A percentile compares a stretch with the other conserved stretches of the same genome.
Conservation (phyloP, 1,139 yeast genomes). For the Geotrichum histeridarum region DNA sequence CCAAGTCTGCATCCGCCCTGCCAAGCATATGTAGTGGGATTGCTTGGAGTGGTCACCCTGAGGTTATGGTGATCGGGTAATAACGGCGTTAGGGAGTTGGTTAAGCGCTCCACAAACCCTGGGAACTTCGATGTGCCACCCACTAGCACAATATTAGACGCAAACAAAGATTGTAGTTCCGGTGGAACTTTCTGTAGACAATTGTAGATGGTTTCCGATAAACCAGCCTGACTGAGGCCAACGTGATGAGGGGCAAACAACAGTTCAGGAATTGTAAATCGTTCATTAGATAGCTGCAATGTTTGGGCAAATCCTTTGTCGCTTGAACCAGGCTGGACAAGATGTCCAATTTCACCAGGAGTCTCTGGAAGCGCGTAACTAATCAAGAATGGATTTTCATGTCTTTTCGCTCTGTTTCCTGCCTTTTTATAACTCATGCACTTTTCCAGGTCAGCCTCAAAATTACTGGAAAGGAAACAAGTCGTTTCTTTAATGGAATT, state of each 20-base stretch:
- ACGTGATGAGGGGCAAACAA: constrained; percentile 83
- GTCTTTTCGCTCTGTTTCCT: background rate
- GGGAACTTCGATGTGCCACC: constrained; percentile 80
- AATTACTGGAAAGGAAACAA: constrained; percentile 68
- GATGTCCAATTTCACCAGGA: constrained; percentile 20
- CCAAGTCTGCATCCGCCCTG: constrained; percentile 53
- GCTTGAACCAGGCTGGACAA: constrained; percentile 23
- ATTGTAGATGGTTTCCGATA: constrained; percentile 68
- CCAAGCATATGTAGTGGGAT: constrained; percentile 51
- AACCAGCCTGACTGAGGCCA: constrained; percentile 67
- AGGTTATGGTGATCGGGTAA: constrained; percentile 40
- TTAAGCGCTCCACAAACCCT: constrained; percentile 59
- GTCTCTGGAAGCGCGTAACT: constrained; percentile 19
- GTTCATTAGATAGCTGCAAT: constrained; percentile 67
- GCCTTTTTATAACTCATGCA: constrained; percentile 26
- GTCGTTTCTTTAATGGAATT: constrained; percentile 81
- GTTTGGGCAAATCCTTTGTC: constrained; percentile 55
- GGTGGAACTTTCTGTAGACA: constrained; percentile 69
- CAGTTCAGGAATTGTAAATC: constrained; percentile 83
- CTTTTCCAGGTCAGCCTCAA: constrained; percentile 48
- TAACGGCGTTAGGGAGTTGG: constrained; percentile 33
- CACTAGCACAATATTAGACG: constrained; percentile 69
- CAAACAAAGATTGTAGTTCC: constrained; percentile 66
- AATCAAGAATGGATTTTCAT: constrained; percentile 12
- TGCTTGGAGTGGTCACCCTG: constrained; percentile 45